Conservation (phyloP, 192 early-diverging fungal genomes). For the Glomus cerebriforme region DNA sequence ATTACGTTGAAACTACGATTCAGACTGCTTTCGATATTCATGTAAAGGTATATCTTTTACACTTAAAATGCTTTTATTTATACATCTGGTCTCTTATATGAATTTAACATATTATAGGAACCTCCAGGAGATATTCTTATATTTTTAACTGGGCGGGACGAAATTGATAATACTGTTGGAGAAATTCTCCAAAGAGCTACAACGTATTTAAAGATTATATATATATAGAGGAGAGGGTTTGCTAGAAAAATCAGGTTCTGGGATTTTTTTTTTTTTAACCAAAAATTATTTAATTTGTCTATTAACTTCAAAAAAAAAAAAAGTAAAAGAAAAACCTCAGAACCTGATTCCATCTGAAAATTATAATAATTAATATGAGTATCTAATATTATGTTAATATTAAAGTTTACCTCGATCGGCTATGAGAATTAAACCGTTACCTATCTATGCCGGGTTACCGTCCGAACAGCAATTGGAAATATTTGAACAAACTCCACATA, state of each 20-base stretch:
- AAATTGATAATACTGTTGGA: conserved; percentile 68
- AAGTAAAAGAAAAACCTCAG: too few species aligned
- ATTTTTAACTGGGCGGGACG: conserved; percentile 74
- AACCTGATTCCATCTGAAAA: too few species aligned
- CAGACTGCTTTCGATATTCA: conserved; percentile 80
- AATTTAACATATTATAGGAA: conserved; percentile 40
- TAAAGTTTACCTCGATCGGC: conserved; percentile 40
- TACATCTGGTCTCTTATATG: neutral
- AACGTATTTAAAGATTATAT: conserved; percentile 37
- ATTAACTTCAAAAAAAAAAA: too few species aligned
- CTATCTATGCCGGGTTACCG: conserved; percentile 73
- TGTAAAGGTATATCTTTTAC: conserved; percentile 37
- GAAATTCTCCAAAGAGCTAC: conserved; percentile 60
- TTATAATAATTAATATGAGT: neutral
- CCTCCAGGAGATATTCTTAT: conserved; percentile 67
- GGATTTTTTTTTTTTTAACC: too few species aligned
- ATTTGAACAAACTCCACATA: conserved; percentile 58
- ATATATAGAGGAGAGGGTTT: too few species aligned
- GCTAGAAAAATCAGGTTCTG: too few species aligned
- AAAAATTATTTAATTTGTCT: too few species aligned
- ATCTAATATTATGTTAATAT: neutral
- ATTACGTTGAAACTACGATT: conserved; percentile 69
- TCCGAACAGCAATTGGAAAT: conserved; percentile 66
- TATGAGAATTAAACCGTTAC: conserved; percentile 52
- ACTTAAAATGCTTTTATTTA: neutral